Conservation (phyloP, 495 filamentous ascomycete species). For the Tuber microsphaerosporum region DNA sequence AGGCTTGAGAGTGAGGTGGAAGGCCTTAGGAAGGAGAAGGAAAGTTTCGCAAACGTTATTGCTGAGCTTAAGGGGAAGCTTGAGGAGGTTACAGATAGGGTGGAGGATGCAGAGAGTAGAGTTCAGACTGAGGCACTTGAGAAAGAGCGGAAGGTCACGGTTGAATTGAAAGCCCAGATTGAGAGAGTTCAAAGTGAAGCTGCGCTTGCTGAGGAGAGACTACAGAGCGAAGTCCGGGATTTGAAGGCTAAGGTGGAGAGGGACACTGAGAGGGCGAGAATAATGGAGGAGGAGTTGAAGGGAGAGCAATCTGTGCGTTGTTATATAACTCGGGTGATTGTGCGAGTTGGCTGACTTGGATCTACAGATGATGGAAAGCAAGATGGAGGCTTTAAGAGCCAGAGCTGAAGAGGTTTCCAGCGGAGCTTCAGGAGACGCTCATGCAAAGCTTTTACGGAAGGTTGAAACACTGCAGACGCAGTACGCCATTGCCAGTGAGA, state of each 20-base stretch:
- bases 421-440: constrained; percentile 69
- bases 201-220: constrained; percentile 61
- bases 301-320: constrained; percentile 59
- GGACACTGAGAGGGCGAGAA: constrained; percentile 63
- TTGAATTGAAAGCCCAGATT: constrained; percentile 67
- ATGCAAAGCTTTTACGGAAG: constrained; percentile 84
- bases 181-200: constrained; percentile 68
- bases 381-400: constrained; percentile 77
- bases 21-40: constrained; percentile 56
- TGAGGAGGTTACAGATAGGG: constrained; percentile 58
- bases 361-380: constrained; percentile 67
- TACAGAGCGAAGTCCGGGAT: constrained; percentile 61
- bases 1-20: constrained; percentile 68
- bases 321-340: background rate
- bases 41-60: constrained; percentile 59
- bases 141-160: constrained; percentile 57
- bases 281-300: constrained; percentile 70
- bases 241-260: constrained; percentile 65
- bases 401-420: constrained; percentile 86
- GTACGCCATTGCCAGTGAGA: constrained; percentile 87
- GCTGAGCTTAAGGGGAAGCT: constrained; percentile 64
- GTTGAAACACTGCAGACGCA: constrained; percentile 94
- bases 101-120: constrained; percentile 60
- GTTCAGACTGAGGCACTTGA: constrained; percentile 63
- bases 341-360: constrained; percentile 5